Base-by-base conservation (phyloP, 306 rosid species). In the Lotus japonicus region DNA sequence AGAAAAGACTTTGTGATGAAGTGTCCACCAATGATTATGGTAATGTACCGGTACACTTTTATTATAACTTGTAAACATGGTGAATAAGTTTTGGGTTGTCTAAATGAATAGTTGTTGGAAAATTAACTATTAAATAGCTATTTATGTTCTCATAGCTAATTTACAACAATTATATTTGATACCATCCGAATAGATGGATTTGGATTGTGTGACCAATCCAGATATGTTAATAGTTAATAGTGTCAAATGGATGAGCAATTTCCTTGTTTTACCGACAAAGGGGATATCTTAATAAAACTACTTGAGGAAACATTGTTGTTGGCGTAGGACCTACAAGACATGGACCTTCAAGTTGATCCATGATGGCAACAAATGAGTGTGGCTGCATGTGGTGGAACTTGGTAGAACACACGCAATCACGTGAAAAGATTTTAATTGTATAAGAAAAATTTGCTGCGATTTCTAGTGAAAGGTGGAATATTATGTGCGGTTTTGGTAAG, bases 271-370 rank as follows among this genome's bases (percentile, higher is more conserved):
- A 45, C 67, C 49, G 82, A 76, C 82, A 84, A 69, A 48, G 41
- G 67, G 54, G 61, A 44, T 58, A 4, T 39, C 53, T 26, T 26
- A 26, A 26, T 26, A 11, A 36, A 48, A 15, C 5, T 63, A 69
- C 75, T 76, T 67, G 64, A 4, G 26, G 52, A 46, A 71, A 66
- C 31, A 18, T 50, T 64, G 52, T 62, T 55, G 76, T 48, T 72
- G 81, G 48, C 64, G 53, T 69, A 26, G 81, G 63, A 28, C 83
- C 81, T 57, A 71, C 71, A 49, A 61, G 58, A 62, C 44, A 50
- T 57, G 82, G 58, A 78, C 72, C 63, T 76, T 38, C 18, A 6
- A 49, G 63, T 55, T 77, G 36, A 63, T 65, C 63, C 67, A 58
- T 52, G 55, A 68, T 66, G 13, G 46, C 50, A 61, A 58, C 58